Percentiles rank a stretch among this genome's conserved stretches.
phyloP scores from a whole-genome alignment of 2,329 filamentous ascomycete species.

The Bipolaris bicolor region DNA sequence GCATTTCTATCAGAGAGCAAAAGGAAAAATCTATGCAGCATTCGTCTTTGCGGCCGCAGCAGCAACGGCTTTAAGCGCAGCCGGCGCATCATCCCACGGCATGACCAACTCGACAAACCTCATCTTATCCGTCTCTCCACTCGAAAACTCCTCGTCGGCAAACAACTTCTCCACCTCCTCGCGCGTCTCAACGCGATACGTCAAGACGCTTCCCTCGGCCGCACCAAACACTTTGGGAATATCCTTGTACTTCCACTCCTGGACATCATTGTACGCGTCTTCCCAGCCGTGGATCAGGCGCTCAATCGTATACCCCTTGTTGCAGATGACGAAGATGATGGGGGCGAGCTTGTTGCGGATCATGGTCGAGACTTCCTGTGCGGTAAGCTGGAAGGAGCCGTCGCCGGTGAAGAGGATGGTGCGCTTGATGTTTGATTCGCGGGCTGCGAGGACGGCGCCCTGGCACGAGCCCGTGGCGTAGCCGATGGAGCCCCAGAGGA shows the following conservation, averaged over 20 bases:
- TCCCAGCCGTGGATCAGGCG: conserved; percentile 85
- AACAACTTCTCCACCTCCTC: conserved; percentile 71
- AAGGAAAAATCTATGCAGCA: conserved; percentile 15
- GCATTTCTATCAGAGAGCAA: neutral
- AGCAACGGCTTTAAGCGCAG: conserved; percentile 71
- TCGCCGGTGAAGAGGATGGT: conserved; percentile 90
- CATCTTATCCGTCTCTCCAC: conserved; percentile 50
- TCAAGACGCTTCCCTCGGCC: conserved; percentile 62
- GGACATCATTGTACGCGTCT: conserved; percentile 80
- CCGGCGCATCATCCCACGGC: conserved; percentile 77
- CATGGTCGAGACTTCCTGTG: conserved; percentile 84
- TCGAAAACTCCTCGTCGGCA: conserved; percentile 64
- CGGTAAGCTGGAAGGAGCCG: conserved; percentile 83
- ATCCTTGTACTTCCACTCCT: conserved; percentile 74
- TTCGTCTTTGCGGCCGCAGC: conserved; percentile 74
- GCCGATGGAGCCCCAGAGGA: conserved; percentile 73
- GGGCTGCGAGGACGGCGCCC: conserved; percentile 75
- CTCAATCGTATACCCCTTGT: conserved; percentile 89
- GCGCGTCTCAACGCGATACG: conserved; percentile 72
- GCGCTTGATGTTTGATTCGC: conserved; percentile 66
- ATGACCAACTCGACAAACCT: conserved; percentile 85
- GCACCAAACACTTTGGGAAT: conserved; percentile 73
- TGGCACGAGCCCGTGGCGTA: conserved; percentile 68
- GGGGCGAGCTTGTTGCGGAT: conserved; percentile 74
- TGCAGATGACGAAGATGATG: conserved; percentile 86